Base-by-base conservation (phyloP, 1,284 basidiomycete species). In the Sanghuangporus weigelae region DNA sequence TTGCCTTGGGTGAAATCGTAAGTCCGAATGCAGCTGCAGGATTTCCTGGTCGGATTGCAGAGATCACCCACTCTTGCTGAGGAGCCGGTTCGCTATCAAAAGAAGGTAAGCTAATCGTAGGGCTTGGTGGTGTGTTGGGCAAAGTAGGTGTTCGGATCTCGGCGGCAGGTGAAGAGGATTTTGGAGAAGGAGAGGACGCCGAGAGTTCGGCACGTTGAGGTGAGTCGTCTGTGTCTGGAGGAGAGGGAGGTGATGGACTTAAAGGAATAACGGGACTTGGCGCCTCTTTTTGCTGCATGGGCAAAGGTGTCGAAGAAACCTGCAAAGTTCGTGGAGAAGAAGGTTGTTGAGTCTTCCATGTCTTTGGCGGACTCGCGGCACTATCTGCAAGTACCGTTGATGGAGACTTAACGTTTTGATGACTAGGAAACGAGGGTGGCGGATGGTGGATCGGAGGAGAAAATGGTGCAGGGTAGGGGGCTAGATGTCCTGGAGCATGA, bases 1-100 rank as follows among this genome's bases (percentile, higher is more conserved):
- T 63, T 7, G 65, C 65, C 51, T 56, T 63, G 35, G 62, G 62
- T 35, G 65, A 66, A 46, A 66, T 66, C 53, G 58, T 66, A 19
- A 66, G 59, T 16, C 62, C 65, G 23, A 63, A 57, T 19, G 65
- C 65, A 53, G 58, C 61, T 36, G 62, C 26, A n/a, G 65, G 65
- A 60, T 66, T 44, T 1, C 60, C 61, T 40, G 65, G 65, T 14
- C 61, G 36, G 11, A 21, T 53, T 1, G 59, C 48, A 44, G 65
- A 54, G 14, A 66, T 66, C 21, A 63, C 59, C 65, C 65, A 66
- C 59, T 63, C 62, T 57, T 66, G 57, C 26, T 60, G 48, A 31
- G 62, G 61, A 31, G 57, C 54, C 23, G 65, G 54, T 10, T 59
- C 64, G 39, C 59, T 36, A 11, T 57, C 57, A 21, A 55, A 60